phyloP scores from a whole-genome alignment of 768 basidiomycete genomes.

The Mycena vulgaris region DNA sequence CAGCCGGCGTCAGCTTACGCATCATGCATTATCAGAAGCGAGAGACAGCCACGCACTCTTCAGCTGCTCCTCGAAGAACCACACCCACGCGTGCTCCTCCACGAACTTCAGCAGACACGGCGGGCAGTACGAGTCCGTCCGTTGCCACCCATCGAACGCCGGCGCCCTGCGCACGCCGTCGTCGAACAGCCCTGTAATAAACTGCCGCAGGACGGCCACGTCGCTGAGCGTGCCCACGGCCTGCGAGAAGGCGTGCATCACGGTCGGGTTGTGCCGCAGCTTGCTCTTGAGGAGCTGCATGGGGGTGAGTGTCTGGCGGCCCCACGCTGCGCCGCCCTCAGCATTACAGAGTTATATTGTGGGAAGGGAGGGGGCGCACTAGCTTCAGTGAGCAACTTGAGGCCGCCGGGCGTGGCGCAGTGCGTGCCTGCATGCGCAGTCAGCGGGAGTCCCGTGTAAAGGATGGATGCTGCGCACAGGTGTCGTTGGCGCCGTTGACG shows the following conservation, averaged over 20 bases:
- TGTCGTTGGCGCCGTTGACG: conserved; percentile 17
- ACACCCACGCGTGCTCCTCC: conserved; percentile 28
- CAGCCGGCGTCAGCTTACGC: too few relatives aligned
- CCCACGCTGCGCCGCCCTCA: conserved; percentile 27
- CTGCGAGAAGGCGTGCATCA: background rate
- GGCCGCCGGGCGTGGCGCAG: conserved; percentile 24
- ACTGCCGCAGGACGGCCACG: background rate
- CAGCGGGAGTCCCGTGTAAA: too few relatives aligned
- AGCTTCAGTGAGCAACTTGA: conserved; percentile 3
- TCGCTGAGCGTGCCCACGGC: too few relatives aligned
- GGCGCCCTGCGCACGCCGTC: background rate
- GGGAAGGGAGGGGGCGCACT: conserved; percentile 19
- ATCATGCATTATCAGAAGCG: background rate
- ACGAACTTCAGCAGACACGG: conserved; percentile 26
- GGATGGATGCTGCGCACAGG: conserved; percentile 7
- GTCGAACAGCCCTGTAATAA: background rate
- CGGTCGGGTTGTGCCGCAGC: background rate
- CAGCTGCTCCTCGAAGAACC: conserved; percentile 14
- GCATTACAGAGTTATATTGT: too few relatives aligned
- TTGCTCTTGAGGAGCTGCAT: background rate
- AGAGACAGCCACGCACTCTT: conserved; percentile 13
- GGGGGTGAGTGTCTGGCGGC: background rate
- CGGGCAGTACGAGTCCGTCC: conserved; percentile 19
- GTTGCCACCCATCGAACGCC: background rate
- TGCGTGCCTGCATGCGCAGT: conserved; percentile 35